Evolutionary conservation across 306 rosid species (phyloP).

Genomic region (Chamaecrista fasciculata): DNA sequence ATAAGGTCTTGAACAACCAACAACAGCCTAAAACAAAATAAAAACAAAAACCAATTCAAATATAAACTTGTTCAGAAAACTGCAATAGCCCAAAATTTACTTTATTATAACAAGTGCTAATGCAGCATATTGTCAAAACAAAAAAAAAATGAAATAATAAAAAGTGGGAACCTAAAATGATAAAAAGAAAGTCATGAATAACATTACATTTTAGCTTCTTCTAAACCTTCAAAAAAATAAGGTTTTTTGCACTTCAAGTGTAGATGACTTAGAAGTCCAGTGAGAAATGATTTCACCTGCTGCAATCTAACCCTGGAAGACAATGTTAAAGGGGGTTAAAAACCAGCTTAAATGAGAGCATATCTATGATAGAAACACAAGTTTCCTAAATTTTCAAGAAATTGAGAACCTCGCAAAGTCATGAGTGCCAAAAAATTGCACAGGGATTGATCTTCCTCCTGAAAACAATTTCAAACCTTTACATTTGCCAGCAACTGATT

Average conservation of each 20-base stretch:
- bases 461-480: slow-evolving; percentile 64
- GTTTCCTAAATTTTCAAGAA: slow-evolving; percentile 31
- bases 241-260: slow-evolving; percentile 88
- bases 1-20: slow-evolving; percentile 25
- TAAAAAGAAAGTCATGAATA: background rate
- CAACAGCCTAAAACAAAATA: slow-evolving; percentile 24
- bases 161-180: slow-evolving; percentile 11
- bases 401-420: slow-evolving; percentile 89
- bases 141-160: too few relatives aligned
- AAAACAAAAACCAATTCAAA: slow-evolving; percentile 16
- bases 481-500: slow-evolving; percentile 75
- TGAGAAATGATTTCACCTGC: slow-evolving; percentile 82
- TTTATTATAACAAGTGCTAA: background rate
- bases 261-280: slow-evolving; percentile 83
- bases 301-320: slow-evolving; percentile 73
- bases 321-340: slow-evolving; percentile 4
- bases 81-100: slow-evolving; percentile 9
- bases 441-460: slow-evolving; percentile 85
- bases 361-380: slow-evolving; percentile 4
- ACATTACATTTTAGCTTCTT: slow-evolving; percentile 93
- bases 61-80: background rate
- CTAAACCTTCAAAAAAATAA: slow-evolving; percentile 69
- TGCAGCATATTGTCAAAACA: background rate
- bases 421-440: slow-evolving; percentile 95
- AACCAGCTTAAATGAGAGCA: slow-evolving; percentile 18